Conservation (phyloP, 768 basidiomycete species). For the Naganishia vaughanmartiniae region DNA sequence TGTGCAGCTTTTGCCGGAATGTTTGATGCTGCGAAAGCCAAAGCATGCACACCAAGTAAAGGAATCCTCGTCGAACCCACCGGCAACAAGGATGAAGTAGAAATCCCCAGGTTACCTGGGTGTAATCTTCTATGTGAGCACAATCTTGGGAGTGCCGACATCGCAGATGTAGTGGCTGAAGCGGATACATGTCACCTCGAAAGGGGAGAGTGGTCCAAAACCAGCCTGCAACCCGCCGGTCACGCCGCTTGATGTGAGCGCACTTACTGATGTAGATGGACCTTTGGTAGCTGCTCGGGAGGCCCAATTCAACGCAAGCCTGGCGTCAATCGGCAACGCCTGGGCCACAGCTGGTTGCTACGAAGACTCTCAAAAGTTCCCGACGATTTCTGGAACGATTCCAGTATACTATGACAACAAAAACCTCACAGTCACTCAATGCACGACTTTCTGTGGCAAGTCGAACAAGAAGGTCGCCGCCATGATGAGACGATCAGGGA, state of each 20-base stretch:
- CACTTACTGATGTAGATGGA: slow-evolving; percentile 38
- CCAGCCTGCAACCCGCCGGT: slow-evolving; percentile 40
- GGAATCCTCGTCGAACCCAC: slow-evolving; percentile 35
- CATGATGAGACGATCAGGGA: slow-evolving; percentile 15
- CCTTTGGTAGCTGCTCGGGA: slow-evolving; percentile 33
- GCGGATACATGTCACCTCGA: not conserved
- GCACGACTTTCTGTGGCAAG: slow-evolving; percentile 31
- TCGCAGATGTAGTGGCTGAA: not conserved
- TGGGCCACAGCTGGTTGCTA: slow-evolving; percentile 42
- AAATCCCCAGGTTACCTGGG: slow-evolving; percentile 40
- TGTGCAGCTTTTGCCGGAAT: slow-evolving; percentile 6
- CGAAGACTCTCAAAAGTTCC: slow-evolving; percentile 27
- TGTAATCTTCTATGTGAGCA: slow-evolving; percentile 41
- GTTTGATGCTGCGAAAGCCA: slow-evolving; percentile 3
- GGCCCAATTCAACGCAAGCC: slow-evolving; percentile 30
- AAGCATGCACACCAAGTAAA: slow-evolving; percentile 35
- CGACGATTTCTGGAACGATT: slow-evolving; percentile 25
- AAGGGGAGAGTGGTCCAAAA: slow-evolving; percentile 42
- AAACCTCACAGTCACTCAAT: slow-evolving; percentile 31
- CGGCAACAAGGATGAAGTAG: slow-evolving; percentile 37
- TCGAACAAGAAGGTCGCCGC: slow-evolving; percentile 35
- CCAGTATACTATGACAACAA: slow-evolving; percentile 33
- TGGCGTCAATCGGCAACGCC: slow-evolving; percentile 35
- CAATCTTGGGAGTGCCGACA: not conserved
- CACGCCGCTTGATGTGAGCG: slow-evolving; percentile 35